Conservation (phyloP, 371 early-diverging fungal genomes). For the Zychaea mexicana region DNA sequence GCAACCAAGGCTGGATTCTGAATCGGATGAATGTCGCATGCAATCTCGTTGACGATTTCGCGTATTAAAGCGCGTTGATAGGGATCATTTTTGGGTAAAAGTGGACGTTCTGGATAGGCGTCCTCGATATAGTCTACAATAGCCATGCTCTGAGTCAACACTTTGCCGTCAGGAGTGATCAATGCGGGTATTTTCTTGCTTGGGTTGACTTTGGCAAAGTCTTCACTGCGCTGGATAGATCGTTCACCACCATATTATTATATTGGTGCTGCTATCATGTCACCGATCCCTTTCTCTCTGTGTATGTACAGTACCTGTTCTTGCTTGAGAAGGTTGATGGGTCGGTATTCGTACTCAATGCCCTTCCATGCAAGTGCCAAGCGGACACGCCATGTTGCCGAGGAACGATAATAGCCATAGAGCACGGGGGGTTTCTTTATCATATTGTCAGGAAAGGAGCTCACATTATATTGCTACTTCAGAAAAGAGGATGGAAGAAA, state of each 20-base stretch:
- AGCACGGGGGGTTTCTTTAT: constrained; percentile 53
- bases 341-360: constrained; percentile 63
- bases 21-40: constrained; percentile 88
- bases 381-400: constrained; percentile 80
- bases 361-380: constrained; percentile 76
- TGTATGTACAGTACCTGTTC: constrained; percentile 64
- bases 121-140: constrained; percentile 93
- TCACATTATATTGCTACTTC: not conserved
- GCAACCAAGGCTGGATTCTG: constrained; percentile 81
- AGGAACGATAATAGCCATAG: constrained; percentile 79
- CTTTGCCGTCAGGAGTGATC: constrained; percentile 53
- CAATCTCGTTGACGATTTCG: constrained; percentile 71
- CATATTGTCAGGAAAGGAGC: too few relatives aligned
- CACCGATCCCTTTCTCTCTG: not conserved
- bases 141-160: constrained; percentile 73
- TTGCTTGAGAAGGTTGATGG: constrained; percentile 68
- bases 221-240: too few relatives aligned
- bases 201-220: constrained; percentile 69
- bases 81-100: constrained; percentile 80
- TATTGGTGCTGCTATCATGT: too few relatives aligned
- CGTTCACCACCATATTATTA: too few relatives aligned
- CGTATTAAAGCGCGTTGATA: constrained; percentile 71
- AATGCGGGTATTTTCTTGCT: constrained; percentile 71
- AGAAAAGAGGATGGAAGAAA: not conserved
- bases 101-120: constrained; percentile 60